Base-by-base conservation (phyloP, 257 asterid species). In the Rehmannia glutinosa region DNA sequence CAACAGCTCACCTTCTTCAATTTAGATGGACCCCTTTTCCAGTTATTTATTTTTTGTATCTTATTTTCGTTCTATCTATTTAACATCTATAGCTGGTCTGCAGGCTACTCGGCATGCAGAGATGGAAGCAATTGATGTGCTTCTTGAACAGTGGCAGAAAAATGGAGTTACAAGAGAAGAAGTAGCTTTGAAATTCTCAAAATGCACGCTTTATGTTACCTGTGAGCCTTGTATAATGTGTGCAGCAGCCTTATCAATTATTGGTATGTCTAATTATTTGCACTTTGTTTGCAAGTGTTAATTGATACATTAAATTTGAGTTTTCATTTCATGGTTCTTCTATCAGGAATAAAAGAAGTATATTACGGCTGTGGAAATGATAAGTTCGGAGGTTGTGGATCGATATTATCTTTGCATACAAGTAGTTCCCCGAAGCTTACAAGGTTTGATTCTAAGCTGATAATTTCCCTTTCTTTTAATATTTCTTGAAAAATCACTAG, bases 141-240 rank as follows among this genome's bases (percentile, higher is more conserved):
- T 94, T 24, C 91, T 91, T 69, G 91, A 85, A 52, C 86, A 78
- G 64, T 88, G 95, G 95, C 87, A 78, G 69, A 80, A 80, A 65
- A 51, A 60, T 59, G 87, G 90, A 19, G 65, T 85, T 69, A 73
- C 91, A 62, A 81, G 69, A 70, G 80, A 71, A 58, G 86, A 86
- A 50, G 83, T 84, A 23, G 80, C 87, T 46, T 77, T 60, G 56
- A 88, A 54, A 56, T 86, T 94, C 70, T 82, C 95, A 19, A 80
- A 81, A 36, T 85, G 97, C 83, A 71, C 58, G 15, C 91, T 93
- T 33, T 90, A 88, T 66, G 97, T 90, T 54, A 93, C 97, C 23
- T 91, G 97, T 59, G 99, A 93, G 78, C 99, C 97, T 11, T 94
- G 96, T 68, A 88, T 94, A 83, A 94, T 86, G 97, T 94, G 99